phyloP scores from a whole-genome alignment of 2,329 filamentous ascomycete species.

The Cordyceps tenuipes region DNA sequence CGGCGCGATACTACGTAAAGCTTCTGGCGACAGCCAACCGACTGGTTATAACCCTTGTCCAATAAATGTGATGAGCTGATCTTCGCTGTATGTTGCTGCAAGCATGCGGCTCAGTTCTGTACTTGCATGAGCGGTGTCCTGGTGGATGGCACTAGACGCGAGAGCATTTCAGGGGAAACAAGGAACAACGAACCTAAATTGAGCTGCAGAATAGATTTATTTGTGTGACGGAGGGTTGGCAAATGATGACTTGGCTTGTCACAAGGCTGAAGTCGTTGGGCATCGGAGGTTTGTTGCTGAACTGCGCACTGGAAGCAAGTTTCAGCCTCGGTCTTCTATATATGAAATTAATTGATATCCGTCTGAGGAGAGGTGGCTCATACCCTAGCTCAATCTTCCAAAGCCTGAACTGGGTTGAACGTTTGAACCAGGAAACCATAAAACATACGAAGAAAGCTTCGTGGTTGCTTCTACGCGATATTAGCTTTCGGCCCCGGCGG shows the following conservation, averaged over 20 bases:
- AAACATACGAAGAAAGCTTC: neutral
- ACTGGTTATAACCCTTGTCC: neutral
- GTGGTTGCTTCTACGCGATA: neutral
- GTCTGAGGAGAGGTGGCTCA: neutral
- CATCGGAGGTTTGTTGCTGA: neutral
- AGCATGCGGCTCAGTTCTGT: neutral
- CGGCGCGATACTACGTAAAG: neutral
- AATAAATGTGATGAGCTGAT: neutral
- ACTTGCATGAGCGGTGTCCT: neutral
- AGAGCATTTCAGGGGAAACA: neutral
- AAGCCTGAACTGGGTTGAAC: neutral
- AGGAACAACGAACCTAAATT: neutral
- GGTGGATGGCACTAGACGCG: neutral
- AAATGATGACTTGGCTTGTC: neutral
- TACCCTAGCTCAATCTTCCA: neutral
- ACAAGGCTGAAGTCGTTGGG: neutral
- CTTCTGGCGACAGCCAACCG: neutral
- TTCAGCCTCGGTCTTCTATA: neutral
- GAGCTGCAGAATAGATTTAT: neutral
- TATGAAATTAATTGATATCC: no score
- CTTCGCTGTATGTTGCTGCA: neutral
- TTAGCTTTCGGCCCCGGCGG: neutral
- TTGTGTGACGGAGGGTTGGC: neutral
- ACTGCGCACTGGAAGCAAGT: neutral
- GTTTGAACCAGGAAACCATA: neutral